Conservation (phyloP, 768 basidiomycete genomes). For the Amanita subjunquillea region DNA sequence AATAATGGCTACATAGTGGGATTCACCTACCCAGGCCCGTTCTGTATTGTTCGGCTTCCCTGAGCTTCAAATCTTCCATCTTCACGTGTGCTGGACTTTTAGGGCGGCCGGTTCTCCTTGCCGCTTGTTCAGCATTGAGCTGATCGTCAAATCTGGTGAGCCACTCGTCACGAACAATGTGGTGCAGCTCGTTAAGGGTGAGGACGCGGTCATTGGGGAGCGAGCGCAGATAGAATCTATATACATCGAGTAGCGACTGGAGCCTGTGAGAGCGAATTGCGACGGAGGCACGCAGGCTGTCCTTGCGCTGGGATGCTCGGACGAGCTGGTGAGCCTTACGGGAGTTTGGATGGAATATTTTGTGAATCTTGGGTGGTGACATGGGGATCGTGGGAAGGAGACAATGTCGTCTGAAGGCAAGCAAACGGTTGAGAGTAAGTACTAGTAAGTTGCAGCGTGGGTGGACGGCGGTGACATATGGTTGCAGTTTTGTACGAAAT, state of each 20-base stretch:
- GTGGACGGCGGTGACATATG: background rate
- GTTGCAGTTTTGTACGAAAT: constrained; percentile 71
- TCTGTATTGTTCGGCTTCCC: constrained; percentile 64
- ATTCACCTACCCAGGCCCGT: constrained; percentile 59
- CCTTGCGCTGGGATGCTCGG: constrained; percentile 57
- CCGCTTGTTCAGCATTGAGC: constrained; percentile 46
- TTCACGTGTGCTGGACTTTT: constrained; percentile 59
- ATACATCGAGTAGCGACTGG: constrained; percentile 47
- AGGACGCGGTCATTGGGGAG: constrained; percentile 52
- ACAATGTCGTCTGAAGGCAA: constrained; percentile 43
- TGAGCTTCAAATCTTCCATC: constrained; percentile 59
- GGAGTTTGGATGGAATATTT: constrained; percentile 53
- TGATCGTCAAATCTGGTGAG: constrained; percentile 60
- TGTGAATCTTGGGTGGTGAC: constrained; percentile 52
- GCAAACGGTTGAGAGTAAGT: constrained; percentile 57
- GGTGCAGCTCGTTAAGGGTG: constrained; percentile 56
- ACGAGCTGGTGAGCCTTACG: constrained; percentile 73
- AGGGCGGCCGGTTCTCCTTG: constrained; percentile 64
- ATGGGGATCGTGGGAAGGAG: constrained; percentile 14
- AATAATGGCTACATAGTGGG: background rate
- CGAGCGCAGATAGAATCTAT: constrained; percentile 67
- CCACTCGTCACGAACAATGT: constrained; percentile 58
- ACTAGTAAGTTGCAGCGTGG: constrained; percentile 15
- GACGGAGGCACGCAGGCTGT: constrained; percentile 47
- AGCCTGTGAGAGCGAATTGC: constrained; percentile 51